Evolutionary conservation across 495 filamentous ascomycete species (phyloP).

Genomic region (Hyaloscypha finlandica): DNA sequence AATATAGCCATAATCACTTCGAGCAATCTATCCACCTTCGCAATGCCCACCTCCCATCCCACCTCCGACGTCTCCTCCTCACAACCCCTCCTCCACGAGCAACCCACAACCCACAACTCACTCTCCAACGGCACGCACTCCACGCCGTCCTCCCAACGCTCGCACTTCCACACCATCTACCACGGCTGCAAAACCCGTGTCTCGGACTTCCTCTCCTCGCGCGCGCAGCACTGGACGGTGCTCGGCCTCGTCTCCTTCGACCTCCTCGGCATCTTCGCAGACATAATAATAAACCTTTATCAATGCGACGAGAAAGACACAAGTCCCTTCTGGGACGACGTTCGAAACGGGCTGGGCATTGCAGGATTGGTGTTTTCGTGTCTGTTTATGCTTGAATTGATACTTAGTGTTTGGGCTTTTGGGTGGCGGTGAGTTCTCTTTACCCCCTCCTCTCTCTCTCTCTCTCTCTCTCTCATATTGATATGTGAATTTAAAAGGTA

Average conservation of each 20-base stretch:
- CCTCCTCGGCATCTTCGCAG: slow-evolving; percentile 59
- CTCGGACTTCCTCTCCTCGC: slow-evolving; percentile 50
- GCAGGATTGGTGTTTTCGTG: slow-evolving; percentile 54
- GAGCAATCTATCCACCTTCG: not conserved
- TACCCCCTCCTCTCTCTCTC: not conserved
- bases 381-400: slow-evolving; percentile 62
- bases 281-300: slow-evolving; percentile 62
- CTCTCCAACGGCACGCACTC: not conserved
- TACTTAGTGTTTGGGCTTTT: slow-evolving; percentile 57
- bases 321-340: slow-evolving; percentile 28
- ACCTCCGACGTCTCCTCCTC: slow-evolving; percentile 10
- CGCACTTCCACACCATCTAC: slow-evolving; percentile 25
- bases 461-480: too few species aligned
- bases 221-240: slow-evolving; percentile 58
- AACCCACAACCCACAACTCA: not conserved
- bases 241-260: slow-evolving; percentile 58
- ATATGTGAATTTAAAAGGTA: slow-evolving; percentile 43
- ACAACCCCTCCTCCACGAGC: slow-evolving; percentile 13
- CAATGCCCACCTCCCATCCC: not conserved
- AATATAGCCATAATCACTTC: not conserved
- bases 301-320: slow-evolving; percentile 53
- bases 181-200: slow-evolving; percentile 31
- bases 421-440: slow-evolving; percentile 46
- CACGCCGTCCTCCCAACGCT: not conserved
- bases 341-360: slow-evolving; percentile 27